Conservation (phyloP, 2,329 filamentous ascomycete species). For the Herpotrichia juniperi region DNA sequence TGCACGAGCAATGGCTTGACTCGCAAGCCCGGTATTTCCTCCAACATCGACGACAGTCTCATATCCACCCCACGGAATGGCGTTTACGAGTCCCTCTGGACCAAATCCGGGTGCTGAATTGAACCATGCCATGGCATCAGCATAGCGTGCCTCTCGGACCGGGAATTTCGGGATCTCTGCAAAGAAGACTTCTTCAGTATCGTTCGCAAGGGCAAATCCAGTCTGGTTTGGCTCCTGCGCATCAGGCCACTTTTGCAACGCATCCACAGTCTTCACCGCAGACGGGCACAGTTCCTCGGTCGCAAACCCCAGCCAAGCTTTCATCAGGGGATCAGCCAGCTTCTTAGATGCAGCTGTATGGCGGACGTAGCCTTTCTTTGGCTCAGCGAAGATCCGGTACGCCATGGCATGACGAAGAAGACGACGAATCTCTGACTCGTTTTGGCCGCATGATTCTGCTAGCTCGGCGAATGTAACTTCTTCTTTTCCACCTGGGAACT, state of each 20-base stretch:
- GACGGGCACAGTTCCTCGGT: constrained; percentile 9
- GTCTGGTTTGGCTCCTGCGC: neutral
- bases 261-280: constrained; percentile 9
- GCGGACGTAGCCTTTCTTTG: constrained; percentile 43
- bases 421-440: constrained; percentile 33
- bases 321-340: neutral
- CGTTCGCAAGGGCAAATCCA: neutral
- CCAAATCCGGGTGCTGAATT: neutral
- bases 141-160: constrained; percentile 1
- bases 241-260: neutral
- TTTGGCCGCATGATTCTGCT: constrained; percentile 5
- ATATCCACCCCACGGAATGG: neutral
- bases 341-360: constrained; percentile 40
- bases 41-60: constrained; percentile 4
- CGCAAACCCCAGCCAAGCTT: neutral
- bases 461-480: constrained; percentile 4
- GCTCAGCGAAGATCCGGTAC: constrained; percentile 50
- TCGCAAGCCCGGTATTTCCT: neutral
- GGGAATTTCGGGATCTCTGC: neutral
- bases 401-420: constrained; percentile 49
- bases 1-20: neutral
- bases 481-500: neutral
- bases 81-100: neutral
- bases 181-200: neutral
- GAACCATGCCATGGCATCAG: constrained; percentile 1